Base-by-base conservation (phyloP, 2,329 filamentous ascomycete species). In the Penicillium sp. region DNA sequence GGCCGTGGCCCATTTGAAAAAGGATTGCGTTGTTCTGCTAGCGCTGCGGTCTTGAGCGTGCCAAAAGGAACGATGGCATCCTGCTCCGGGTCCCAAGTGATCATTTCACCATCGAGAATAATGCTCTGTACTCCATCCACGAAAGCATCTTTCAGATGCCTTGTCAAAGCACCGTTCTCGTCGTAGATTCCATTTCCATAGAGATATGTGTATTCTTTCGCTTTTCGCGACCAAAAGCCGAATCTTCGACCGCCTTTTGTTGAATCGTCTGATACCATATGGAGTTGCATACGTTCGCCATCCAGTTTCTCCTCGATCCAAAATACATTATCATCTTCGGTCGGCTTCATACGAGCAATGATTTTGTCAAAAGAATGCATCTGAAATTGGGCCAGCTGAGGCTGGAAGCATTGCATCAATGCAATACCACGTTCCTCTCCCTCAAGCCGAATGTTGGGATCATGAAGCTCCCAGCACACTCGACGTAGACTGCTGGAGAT, bases 251-350 rank as follows among this genome's bases (percentile, higher is more conserved):
- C 90, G 0, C 91, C 91, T 0, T 84, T 81, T 0, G 85, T 76
- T 0, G 72, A 74, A 3, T 84, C 76, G 61, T 97, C 90, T 53
- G 88, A 80, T 11, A 84, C 74, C 88, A 97, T 92, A 71, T 99
- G 94, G 69, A 99, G 81, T 71, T 99, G 94, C 87, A 99, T 97
- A 26, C 94, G 84, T 74, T 99, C 94, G 1, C 94, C 94, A 63
- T 99, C 94, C 8, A 99, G 79, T 73, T 99, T 99, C 75, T 99
- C 94, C 71, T 99, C 94, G 44, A 97, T 94, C 91, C 92, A 97
- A 67, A 95, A 99, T 8, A 88, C 84, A 0, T 81, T 78, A 48
- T 95, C 86, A 0, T 90, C 85, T 23, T 87, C 82, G 0, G 84
- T 87, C 0, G 82, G 79, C 2, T 84, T 82, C 73, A 87, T 83